A percentile compares a stretch with the other conserved stretches of the same genome.
These are phyloP conservation scores for Talaromyces trachyspermus DNA, from an alignment of 495 filamentous ascomycete genomes.

Conservation along the genomic window DNA sequence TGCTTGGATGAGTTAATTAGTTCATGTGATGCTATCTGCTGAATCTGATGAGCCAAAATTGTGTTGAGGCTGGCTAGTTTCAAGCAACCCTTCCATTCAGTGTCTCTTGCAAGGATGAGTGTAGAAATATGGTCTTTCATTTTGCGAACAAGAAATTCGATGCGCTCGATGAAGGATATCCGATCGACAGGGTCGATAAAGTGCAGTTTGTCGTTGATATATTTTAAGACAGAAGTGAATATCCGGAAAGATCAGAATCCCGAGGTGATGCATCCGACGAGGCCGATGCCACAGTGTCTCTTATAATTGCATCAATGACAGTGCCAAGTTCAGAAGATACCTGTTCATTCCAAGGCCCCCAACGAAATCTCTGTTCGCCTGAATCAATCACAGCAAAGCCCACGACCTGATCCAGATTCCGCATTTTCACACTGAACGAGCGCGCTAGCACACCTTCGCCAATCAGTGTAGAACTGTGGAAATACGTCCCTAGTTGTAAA, in stretches of 20 bases:
- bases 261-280: background rate
- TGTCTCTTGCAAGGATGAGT: slow-evolving; percentile 13
- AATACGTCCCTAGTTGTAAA: slow-evolving; percentile 59
- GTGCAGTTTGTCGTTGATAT: slow-evolving; percentile 39
- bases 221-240: slow-evolving; percentile 36
- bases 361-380: slow-evolving; percentile 46
- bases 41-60: slow-evolving; percentile 34
- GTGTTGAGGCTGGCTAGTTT: slow-evolving; percentile 27
- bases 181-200: slow-evolving; percentile 49
- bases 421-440: slow-evolving; percentile 31
- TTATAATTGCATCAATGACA: slow-evolving; percentile 46
- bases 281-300: slow-evolving; percentile 14
- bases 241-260: background rate
- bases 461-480: slow-evolving; percentile 68
- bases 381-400: slow-evolving; percentile 32
- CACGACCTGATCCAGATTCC: slow-evolving; percentile 25
- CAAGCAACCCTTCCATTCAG: slow-evolving; percentile 13
- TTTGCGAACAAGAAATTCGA: slow-evolving; percentile 20
- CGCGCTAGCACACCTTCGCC: slow-evolving; percentile 60
- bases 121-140: slow-evolving; percentile 22
- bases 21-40: slow-evolving; percentile 32
- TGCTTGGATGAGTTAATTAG: slow-evolving; percentile 20
- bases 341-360: slow-evolving; percentile 63
- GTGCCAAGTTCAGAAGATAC: slow-evolving; percentile 61
- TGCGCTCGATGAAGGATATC: slow-evolving; percentile 27